Base-by-base conservation (phyloP, 2,329 filamentous ascomycete species). In the Fusarium sterilihyphosum region DNA sequence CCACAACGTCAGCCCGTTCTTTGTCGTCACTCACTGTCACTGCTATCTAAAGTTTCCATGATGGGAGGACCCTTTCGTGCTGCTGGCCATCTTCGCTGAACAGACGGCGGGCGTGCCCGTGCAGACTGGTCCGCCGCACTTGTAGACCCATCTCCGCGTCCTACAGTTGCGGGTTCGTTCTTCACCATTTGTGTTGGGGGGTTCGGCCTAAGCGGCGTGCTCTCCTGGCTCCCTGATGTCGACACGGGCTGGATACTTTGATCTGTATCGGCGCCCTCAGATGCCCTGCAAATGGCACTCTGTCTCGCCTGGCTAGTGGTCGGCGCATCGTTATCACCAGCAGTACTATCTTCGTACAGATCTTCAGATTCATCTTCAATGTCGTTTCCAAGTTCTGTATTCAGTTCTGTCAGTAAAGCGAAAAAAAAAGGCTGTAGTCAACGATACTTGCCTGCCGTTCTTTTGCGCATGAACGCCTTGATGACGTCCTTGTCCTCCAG, bases 91-190 rank as follows among this genome's bases (percentile, higher is more conserved):
- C 46, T 49, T 31, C 3, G 26, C 14, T 7, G 46, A 8, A 49
- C 46, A 12, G 46, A 49, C 14, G 14, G 20, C 20, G 31, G 26
- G 9, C 46, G 26, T 5, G 0, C 14, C 6, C 20, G 26, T 49
- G 35, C 1, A 37, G 35, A 1, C 35, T 37, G 35, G 35, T 1
- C 7, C 16, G 35, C 8, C 16, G 16, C 3, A 17, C 18, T 6
- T 17, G 26, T 1, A 22, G 26, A 9, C 26, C 3, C 26, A 22
- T 49, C 14, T 31, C 46, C 14, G 46, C 26, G 6, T 22, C 0
- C 14, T 3, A 22, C 29, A 31, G 46, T 1, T 0, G 26, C 0
- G 14, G 26, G 46, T 8, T 49, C 46, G 0, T 0, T 0, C 26
- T 49, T 49, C 6, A 49, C 26, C 20, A 8, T 4, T 22, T 0